Evolutionary conservation across 352 stramenopile genomes (phyloP), one percentile per base, ranked within the genome.

Genomic region (Phytopythium sindhum): DNA sequence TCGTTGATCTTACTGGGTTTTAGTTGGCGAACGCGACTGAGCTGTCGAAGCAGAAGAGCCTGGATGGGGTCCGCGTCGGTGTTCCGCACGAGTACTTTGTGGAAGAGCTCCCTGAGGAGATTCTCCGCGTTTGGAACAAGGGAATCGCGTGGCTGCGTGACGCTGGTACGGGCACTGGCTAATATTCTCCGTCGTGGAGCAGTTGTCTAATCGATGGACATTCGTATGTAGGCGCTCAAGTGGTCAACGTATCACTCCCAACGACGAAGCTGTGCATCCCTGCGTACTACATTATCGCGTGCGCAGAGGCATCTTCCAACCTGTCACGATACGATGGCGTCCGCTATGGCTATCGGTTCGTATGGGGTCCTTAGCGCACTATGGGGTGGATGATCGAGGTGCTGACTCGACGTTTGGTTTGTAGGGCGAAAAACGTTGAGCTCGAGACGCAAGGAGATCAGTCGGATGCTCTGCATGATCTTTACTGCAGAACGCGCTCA

Each of bases 281-380:
- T 39, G 89, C 97, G 2, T 99, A 99, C 71, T 99, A 99, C 70
- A 98, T 99, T n/a, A 73, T 99, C 42, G 96, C 97, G 12, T 98
- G 95, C 66, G 97, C 97, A 2, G 97, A 99, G 78, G 98, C 98
- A 14, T 98, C 93, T 35, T 99, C 97, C 1, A 99, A 99, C 72
- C 79, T 99, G 50, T 97, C 92, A 51, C 85, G 97, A 45, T 99
- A 99, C 72, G 97, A 99, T 75, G 97, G 96, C 17, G 90, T 99
- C 57, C 85, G 89, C 57, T 98, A 97, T 47, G 91, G 92, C 41
- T 81, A 90, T 66, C 80, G 82, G 81, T 90, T 69, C 26, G 61
- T 41, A 9, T 10, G 23, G 8, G 26, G 2, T n/a, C 19, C 9
- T 12, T 29, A 52, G 24, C 19, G 17, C 28, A 17, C 53, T 53